Evolutionary conservation across 2,329 filamentous ascomycete species (phyloP).

Genomic region (Sporothrix variecibatus): DNA sequence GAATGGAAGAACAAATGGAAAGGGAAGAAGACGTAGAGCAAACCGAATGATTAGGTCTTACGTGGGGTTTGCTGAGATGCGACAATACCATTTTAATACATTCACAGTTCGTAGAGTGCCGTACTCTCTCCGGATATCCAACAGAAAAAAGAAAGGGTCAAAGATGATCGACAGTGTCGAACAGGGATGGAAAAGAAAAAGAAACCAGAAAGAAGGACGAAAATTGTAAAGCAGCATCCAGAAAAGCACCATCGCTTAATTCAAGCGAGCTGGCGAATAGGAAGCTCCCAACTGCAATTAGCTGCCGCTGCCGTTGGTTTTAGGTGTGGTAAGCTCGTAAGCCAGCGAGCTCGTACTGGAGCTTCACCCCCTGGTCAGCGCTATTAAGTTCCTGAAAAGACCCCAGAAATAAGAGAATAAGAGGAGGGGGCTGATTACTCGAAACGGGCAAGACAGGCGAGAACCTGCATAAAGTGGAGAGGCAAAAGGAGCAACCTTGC

Average conservation of each 20-base stretch:
- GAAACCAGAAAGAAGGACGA: not conserved
- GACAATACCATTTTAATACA: not conserved
- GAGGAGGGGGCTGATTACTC: constrained; percentile 16
- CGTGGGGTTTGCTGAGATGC: not conserved
- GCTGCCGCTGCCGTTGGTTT: constrained; percentile 4
- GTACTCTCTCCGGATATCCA: too few species aligned
- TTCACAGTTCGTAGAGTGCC: not conserved
- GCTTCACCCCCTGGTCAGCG: not conserved
- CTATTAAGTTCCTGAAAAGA: not conserved
- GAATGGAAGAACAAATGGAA: not conserved
- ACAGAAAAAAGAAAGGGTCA: too few species aligned
- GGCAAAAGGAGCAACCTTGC: not conserved
- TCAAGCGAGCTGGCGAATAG: constrained; percentile 22
- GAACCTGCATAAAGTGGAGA: constrained; percentile 19
- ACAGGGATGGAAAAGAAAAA: not conserved
- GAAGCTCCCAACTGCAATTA: constrained; percentile 4
- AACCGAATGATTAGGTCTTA: not conserved
- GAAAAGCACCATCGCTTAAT: constrained; percentile 20
- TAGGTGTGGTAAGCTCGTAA: not conserved
- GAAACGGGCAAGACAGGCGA: constrained; percentile 28
- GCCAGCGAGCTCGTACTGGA: not conserved
- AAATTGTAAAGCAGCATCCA: not conserved
- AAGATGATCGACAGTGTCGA: not conserved
- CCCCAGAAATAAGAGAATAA: not conserved
- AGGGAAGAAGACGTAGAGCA: not conserved